A percentile compares a stretch with the other conserved stretches of the same genome.
These are phyloP conservation scores for Fusarium begoniae DNA, from an alignment of 2,329 filamentous ascomycete species.

Conservation along the genomic window DNA sequence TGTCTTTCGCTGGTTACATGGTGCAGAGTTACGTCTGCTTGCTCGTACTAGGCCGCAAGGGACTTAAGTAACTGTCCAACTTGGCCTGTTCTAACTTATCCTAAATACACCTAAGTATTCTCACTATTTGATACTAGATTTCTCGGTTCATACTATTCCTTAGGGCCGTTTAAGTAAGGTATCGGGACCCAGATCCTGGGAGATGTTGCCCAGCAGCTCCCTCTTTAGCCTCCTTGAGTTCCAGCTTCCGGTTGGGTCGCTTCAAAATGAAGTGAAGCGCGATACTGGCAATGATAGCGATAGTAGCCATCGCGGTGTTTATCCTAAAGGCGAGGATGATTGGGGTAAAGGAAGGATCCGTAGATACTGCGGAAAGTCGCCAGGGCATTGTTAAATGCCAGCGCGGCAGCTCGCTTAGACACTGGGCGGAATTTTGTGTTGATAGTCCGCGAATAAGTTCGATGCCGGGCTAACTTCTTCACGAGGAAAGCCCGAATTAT, in stretches of 20 bases:
- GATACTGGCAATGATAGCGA: background rate
- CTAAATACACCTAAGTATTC: accelerated
- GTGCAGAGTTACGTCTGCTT: background rate
- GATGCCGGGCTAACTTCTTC: background rate
- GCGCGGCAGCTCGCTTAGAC: background rate
- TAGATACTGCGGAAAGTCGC: conserved; percentile 1
- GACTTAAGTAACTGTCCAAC: accelerated
- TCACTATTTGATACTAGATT: too few species aligned
- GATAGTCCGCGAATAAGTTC: background rate
- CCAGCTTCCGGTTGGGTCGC: background rate
- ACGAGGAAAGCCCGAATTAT: background rate
- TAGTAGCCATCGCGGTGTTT: background rate
- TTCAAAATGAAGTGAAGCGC: background rate
- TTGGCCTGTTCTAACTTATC: background rate
- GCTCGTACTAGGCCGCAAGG: background rate
- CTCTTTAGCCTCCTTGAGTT: background rate
- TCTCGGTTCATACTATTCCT: too few species aligned
- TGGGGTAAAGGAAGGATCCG: background rate
- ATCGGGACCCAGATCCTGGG: background rate
- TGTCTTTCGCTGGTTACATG: accelerated
- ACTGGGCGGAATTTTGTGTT: background rate
- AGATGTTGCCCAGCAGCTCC: background rate
- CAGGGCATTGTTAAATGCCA: background rate
- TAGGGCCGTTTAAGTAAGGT: background rate
- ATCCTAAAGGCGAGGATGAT: background rate